Base-by-base conservation (phyloP, 257 asterid genomes). In the Dorcoceras hygrometricum region DNA sequence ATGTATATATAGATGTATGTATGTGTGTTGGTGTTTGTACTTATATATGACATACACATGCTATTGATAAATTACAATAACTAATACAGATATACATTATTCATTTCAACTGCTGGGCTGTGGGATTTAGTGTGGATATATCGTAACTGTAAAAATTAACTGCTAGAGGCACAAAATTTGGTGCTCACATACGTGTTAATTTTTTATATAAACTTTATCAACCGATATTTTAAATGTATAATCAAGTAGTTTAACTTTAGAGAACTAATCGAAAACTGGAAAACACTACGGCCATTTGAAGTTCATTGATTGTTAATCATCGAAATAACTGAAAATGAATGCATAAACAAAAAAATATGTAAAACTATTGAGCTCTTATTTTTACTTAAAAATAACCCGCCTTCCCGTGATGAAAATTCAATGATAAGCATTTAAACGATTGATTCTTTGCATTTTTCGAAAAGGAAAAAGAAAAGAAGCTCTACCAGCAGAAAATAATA, bases 121-220 rank as follows among this genome's bases (percentile, higher is more conserved):
- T 72, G 32, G 43, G 59, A 34, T 66, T 73, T 75, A 74, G 73
- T 53, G 34, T 55, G 43, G 27, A 54, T 18, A 10, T 19, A 39
- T 39, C 51, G n/a, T 11, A 61, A 50, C 20, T 31, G 59, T 24
- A 61, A 0, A 23, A 39, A 39, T 39, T 39, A 39, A 39, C 54
- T 31, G 53, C 31, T 46, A 39, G 50, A 63, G 34, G 28, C 50
- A 54, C 29, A 51, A 57, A 59, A 66, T 12, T 22, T 60, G 75
- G 67, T 60, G 62, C 7, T 39, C 6, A 57, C 54, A 64, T 59
- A 57, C 53, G 59, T 59, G 66, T 48, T 36, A 70, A 73, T 71
- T 75, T 78, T 58, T 63, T n/a, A 59, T 39, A 78, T 72, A 61
- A 63, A 60, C 72, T 66, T 68, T 63, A 67, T 57, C 73, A 58